Base-by-base conservation (phyloP, 73 alveolate species). In the Blepharisma japonicum region DNA sequence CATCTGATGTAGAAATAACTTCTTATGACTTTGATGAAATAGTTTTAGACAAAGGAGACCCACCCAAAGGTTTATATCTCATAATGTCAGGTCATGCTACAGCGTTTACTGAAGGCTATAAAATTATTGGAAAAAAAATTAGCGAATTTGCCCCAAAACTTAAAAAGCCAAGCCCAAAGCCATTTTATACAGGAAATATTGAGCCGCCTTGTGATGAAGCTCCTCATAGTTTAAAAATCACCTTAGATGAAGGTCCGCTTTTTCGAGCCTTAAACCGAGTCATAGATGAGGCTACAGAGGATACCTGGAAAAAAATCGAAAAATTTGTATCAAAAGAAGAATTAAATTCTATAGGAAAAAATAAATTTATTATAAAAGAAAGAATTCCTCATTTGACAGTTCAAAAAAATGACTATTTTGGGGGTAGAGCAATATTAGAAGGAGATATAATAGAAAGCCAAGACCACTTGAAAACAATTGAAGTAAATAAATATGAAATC, bases 111-210 rank as follows among this genome's bases (percentile, higher is more conserved):
- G 74, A 61, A 61, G 74, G 74, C 11, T 61, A 18, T 25, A 25
- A n/a, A 20, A 39, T 61, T 14, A 5, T 14, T 0, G 46, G 23
- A 14, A 61, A 39, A 25, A 14, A 61, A 14, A 5, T 9, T 61
- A 39, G 46, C 14, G 47, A 61, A 9, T 61, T 61, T 25, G 14
- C 74, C 4, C 74, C 74, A 18, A 25, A 14, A 3, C 74, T n/a
- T 20, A 61, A 61, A 25, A 61, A 61, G 47, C 74, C 74, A 20
- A 14, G 47, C 39, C 74, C 74, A 61, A 14, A 14, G 38, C 74
- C 74, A 25, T 14, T 61, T n/a, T 61, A 61, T 25, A 32, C 42
- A 32, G 42, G 42, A 32, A 32, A 32, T 32, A 32, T 32, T 32
- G 42, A 32, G 42, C 42, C 42, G 42, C 23, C 23, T 5, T 18